phyloP scores from a whole-genome alignment of 75 land plant genomes.

The Ceratopteris richardii region DNA sequence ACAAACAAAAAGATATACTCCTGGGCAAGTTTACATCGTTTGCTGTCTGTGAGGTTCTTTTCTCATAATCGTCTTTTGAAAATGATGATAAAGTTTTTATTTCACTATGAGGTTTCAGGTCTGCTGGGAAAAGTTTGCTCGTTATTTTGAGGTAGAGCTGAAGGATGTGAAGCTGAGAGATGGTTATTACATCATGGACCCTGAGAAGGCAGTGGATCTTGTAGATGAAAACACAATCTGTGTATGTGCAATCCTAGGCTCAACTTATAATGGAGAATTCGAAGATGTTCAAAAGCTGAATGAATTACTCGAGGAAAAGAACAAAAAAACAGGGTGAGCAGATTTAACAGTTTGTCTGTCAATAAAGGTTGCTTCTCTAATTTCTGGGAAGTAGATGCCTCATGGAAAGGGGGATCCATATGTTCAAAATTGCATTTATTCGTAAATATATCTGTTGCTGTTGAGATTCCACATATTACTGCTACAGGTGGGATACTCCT shows the following conservation, averaged over 20 bases:
- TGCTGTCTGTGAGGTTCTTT: no score
- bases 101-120: no score
- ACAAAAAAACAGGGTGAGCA: slow-evolving; percentile 44
- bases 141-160: slow-evolving; percentile 61
- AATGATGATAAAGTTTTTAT: no score
- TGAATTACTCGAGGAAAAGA: slow-evolving; percentile 44
- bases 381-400: no score
- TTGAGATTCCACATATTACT: background rate
- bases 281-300: slow-evolving; percentile 59
- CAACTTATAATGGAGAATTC: slow-evolving; percentile 62
- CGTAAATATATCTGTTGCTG: background rate
- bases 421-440: no score
- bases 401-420: no score
- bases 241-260: slow-evolving; percentile 54
- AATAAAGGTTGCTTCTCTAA: no score
- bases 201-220: slow-evolving; percentile 50
- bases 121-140: slow-evolving; percentile 66
- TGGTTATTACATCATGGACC: slow-evolving; percentile 61
- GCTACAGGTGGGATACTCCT: slow-evolving; percentile 45
- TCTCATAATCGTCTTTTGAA: no score
- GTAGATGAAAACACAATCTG: slow-evolving; percentile 72
- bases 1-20: no score
- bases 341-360: no score
- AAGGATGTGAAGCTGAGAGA: slow-evolving; percentile 50
- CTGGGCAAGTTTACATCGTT: no score